Percentiles rank a stretch among this genome's conserved stretches.
Evolutionary conservation across 139 green algal genomes (phyloP).

Genomic region (Haematococcus sp.): DNA sequence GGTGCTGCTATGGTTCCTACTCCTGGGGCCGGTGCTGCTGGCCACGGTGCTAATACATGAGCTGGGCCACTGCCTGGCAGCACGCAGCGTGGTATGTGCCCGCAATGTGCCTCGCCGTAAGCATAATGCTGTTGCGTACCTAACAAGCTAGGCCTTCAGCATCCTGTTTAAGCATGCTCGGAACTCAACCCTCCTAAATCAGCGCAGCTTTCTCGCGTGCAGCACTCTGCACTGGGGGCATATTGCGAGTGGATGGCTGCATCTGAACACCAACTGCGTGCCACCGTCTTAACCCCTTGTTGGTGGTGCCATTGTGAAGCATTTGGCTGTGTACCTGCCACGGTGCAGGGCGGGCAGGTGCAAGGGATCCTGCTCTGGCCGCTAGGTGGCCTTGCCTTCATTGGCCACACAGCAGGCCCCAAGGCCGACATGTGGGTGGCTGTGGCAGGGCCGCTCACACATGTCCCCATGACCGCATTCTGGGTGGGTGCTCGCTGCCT

Average conservation of each 20-base stretch:
- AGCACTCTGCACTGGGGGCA: too few species aligned
- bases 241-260: too few species aligned
- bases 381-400: slow-evolving; percentile 71
- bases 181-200: too few species aligned
- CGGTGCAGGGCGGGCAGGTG: slow-evolving; percentile 31
- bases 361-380: slow-evolving; percentile 75
- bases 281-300: too few species aligned
- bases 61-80: slow-evolving; percentile 57
- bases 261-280: too few species aligned
- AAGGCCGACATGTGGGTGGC: slow-evolving; percentile 69
- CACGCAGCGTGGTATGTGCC: slow-evolving; percentile 12
- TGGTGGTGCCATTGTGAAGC: background rate
- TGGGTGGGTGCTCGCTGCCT: slow-evolving; percentile 36
- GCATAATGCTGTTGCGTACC: background rate
- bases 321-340: background rate
- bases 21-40: slow-evolving; percentile 60
- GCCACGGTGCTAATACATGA: slow-evolving; percentile 66
- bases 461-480: slow-evolving; percentile 60
- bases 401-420: slow-evolving; percentile 53
- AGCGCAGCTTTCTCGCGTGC: too few species aligned
- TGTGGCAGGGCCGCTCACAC: slow-evolving; percentile 68
- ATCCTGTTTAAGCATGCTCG: background rate
- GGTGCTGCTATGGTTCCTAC: slow-evolving; percentile 35
- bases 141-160: background rate
- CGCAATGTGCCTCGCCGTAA: too few species aligned